Evolutionary conservation across 768 basidiomycete species (phyloP).

Genomic region (Pilatotrama ljubarskyi): DNA sequence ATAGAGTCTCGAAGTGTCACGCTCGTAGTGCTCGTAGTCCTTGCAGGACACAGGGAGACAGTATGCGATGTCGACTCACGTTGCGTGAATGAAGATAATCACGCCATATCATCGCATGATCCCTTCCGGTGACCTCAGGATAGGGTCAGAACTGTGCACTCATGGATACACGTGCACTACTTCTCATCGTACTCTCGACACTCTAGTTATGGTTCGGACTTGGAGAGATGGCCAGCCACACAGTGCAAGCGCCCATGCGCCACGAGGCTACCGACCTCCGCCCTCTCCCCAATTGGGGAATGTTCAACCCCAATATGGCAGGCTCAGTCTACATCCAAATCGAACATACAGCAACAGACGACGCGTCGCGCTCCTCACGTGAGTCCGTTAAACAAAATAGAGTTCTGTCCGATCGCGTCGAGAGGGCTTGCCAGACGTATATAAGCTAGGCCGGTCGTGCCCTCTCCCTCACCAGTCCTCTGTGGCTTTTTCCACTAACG

Average conservation of each 20-base stretch:
- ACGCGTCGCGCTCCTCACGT: slow-evolving; percentile 2
- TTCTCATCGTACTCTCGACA: no score
- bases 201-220: neutral
- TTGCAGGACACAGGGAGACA: no score
- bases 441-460: neutral
- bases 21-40: no score
- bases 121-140: no score
- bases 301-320: no score
- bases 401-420: slow-evolving; percentile 11
- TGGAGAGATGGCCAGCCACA: no score
- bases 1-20: no score
- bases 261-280: slow-evolving; percentile 1
- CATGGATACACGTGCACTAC: no score
- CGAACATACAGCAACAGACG: slow-evolving; percentile 7
- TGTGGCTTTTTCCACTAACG: neutral
- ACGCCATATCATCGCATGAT: no score
- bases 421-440: neutral
- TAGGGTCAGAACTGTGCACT: no score
- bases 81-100: no score
- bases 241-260: neutral
- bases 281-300: neutral
- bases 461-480: neutral
- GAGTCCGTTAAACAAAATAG: slow-evolving; percentile 3
- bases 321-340: neutral
- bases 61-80: no score